These are phyloP conservation scores for Chlorella sp. DNA, from an alignment of 139 green algal genomes.

Conservation along the genomic window DNA sequence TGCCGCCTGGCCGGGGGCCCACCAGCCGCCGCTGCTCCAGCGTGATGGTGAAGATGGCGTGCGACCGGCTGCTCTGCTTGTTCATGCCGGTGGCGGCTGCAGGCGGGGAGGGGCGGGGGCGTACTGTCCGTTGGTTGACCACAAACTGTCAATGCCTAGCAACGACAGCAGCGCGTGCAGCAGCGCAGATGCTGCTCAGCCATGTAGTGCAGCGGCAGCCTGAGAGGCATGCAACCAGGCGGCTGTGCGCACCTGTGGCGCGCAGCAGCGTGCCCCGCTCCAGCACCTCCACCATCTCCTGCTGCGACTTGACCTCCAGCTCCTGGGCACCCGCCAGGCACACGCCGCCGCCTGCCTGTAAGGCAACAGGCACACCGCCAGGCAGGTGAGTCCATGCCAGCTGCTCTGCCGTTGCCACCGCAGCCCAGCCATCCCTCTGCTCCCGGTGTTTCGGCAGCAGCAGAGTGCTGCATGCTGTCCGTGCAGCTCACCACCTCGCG, in stretches of 20 bases:
- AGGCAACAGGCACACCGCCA: no score
- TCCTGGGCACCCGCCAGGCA: conserved; percentile 82
- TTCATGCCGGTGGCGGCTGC: conserved; percentile 92
- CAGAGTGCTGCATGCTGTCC: no score
- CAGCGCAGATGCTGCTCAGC: background rate
- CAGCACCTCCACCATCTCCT: conserved; percentile 86
- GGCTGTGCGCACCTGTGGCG: conserved; percentile 56
- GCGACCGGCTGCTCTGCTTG: conserved; percentile 78
- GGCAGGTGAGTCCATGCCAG: no score
- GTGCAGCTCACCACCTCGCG: conserved; percentile 62
- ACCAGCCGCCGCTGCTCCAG: conserved; percentile 89
- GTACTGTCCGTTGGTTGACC: no score
- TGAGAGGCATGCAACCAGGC: background rate
- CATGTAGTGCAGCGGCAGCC: background rate
- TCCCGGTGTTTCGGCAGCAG: no score
- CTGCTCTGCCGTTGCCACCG: no score
- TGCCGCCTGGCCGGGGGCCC: background rate
- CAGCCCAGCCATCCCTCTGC: no score
- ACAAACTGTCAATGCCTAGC: no score
- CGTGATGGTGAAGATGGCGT: conserved; percentile 98
- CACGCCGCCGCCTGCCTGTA: conserved; percentile 64
- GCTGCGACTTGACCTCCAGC: conserved; percentile 71
- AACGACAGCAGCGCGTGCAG: no score
- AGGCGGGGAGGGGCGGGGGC: background rate
- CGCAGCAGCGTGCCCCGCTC: conserved; percentile 80